Evolutionary conservation across 164 flowering plant species (phyloP).

Genomic region (Warburgia ugandensis): DNA sequence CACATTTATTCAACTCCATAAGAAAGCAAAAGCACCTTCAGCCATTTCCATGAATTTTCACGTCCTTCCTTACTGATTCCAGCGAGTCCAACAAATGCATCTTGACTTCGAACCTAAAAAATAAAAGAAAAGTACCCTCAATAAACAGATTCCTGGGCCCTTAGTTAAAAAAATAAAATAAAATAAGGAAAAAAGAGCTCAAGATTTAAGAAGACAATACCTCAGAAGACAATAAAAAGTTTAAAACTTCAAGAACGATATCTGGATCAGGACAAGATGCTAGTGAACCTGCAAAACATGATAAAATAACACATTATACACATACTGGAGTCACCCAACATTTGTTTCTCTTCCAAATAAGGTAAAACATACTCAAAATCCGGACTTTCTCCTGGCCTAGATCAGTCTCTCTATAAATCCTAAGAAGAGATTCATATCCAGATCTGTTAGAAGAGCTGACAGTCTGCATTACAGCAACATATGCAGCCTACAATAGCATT

Average conservation of each 20-base stretch:
- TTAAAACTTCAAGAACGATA: constrained; percentile 70
- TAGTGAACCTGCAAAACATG: constrained; percentile 50
- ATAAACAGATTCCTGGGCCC: not conserved
- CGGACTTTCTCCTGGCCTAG: constrained; percentile 86
- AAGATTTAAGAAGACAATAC: constrained; percentile 23
- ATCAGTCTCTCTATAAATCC: constrained; percentile 78
- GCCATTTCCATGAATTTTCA: constrained; percentile 90
- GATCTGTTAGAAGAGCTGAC: constrained; percentile 56
- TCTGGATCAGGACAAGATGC: constrained; percentile 68
- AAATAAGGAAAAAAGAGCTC: too few relatives aligned
- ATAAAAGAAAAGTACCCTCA: not conserved
- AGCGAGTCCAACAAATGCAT: constrained; percentile 69
- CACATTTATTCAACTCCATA: not conserved
- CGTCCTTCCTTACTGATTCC: constrained; percentile 65
- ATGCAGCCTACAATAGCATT: constrained; percentile 81
- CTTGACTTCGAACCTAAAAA: constrained; percentile 86
- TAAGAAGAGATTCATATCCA: constrained; percentile 71
- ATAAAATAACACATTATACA: not conserved
- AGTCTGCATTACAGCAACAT: constrained; percentile 71
- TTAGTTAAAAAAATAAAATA: constrained; percentile 35
- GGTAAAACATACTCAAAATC: constrained; percentile 41
- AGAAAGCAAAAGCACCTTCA: constrained; percentile 44
- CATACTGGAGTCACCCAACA: not conserved
- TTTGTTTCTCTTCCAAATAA: not conserved
- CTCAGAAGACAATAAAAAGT: constrained; percentile 77